These are phyloP conservation scores for Fusarium paranaense DNA, from an alignment of 2,329 filamentous ascomycete species.

Conservation along the genomic window DNA sequence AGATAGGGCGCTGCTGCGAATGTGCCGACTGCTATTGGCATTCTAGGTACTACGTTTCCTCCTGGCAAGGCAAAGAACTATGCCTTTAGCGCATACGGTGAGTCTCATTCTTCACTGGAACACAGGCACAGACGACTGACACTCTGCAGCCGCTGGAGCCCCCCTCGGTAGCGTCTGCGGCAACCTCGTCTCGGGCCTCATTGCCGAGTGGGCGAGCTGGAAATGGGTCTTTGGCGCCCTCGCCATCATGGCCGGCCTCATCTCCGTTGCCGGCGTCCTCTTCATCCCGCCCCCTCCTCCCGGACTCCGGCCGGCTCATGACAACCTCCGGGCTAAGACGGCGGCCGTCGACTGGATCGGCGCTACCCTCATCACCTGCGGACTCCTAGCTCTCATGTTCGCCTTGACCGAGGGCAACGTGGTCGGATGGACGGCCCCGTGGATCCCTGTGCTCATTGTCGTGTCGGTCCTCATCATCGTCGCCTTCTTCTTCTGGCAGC, in stretches of 20 bases:
- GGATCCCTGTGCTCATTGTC: conserved; percentile 70
- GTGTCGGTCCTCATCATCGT: conserved; percentile 67
- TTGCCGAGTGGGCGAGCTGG: conserved; percentile 73
- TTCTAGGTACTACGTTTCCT: conserved; percentile 74
- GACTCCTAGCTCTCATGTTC: conserved; percentile 72
- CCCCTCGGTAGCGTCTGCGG: conserved; percentile 74
- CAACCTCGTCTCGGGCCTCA: conserved; percentile 72
- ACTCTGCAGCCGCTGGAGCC: conserved; percentile 65
- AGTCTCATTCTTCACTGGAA: conserved; percentile 12
- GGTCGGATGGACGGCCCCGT: conserved; percentile 73
- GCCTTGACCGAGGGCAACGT: conserved; percentile 77
- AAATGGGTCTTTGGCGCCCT: conserved; percentile 76
- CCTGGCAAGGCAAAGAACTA: conserved; percentile 78
- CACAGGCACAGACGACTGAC: background rate
- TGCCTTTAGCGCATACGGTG: conserved; percentile 73
- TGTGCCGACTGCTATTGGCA: conserved; percentile 77
- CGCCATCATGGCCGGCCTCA: conserved; percentile 68
- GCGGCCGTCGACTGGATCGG: conserved; percentile 74
- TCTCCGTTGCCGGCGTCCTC: conserved; percentile 67
- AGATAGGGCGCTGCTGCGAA: conserved; percentile 72
- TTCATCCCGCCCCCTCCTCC: conserved; percentile 67
- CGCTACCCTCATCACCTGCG: conserved; percentile 70
- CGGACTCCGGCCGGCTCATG: conserved; percentile 38
- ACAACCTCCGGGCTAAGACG: conserved; percentile 51
- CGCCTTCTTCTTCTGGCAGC: conserved; percentile 71